Conservation (phyloP, 495 filamentous ascomycete genomes). For the Jackrogersella minutella region DNA sequence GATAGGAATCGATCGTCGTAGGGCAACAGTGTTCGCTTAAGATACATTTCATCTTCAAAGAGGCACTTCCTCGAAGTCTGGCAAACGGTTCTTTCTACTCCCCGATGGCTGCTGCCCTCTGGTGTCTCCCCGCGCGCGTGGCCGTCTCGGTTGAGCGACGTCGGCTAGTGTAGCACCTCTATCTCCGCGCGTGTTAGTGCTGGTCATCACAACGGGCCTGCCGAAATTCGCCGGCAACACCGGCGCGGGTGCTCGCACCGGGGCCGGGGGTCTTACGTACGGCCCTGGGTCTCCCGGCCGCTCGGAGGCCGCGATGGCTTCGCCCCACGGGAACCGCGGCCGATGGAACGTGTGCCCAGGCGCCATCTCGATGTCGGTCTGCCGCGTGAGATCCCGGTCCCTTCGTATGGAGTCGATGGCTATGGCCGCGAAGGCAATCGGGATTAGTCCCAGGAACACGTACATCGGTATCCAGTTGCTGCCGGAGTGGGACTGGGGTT, state of each 20-base stretch:
- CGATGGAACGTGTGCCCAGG: neutral
- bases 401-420: constrained; percentile 41
- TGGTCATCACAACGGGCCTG: neutral
- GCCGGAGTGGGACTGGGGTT: constrained; percentile 6
- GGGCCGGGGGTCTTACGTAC: neutral
- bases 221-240: neutral
- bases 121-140: neutral
- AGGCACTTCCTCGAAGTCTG: constrained; percentile 4
- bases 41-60: neutral
- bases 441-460: constrained; percentile 24
- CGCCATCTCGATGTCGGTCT: constrained; percentile 21
- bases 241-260: neutral
- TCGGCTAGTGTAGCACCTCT: neutral
- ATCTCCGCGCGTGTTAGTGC: neutral
- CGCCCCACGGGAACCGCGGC: constrained; percentile 7
- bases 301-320: neutral
- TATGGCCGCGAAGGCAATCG: constrained; percentile 11
- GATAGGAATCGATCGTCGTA: neutral
- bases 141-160: neutral
- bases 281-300: neutral
- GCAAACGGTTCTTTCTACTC: neutral
- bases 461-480: constrained; percentile 42
- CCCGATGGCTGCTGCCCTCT: neutral
- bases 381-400: constrained; percentile 39
- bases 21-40: neutral